Evolutionary conservation across 768 basidiomycete genomes (phyloP).

Genomic region (Mycena venus): DNA sequence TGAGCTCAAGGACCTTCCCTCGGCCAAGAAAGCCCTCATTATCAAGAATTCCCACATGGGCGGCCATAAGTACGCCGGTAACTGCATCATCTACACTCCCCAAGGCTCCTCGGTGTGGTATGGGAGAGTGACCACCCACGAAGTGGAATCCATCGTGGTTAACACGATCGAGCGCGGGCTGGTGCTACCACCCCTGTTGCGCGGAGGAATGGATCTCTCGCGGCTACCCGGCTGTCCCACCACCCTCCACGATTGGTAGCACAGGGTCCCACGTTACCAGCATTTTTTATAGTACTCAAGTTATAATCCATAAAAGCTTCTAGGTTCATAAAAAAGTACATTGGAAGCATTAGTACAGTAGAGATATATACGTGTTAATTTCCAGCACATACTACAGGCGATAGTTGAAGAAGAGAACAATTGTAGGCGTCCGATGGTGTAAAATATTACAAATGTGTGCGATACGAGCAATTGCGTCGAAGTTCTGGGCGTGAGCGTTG

Average conservation of each 20-base stretch:
- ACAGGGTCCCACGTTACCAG: background rate
- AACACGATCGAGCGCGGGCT: slow-evolving; percentile 90
- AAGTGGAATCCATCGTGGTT: slow-evolving; percentile 87
- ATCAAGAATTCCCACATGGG: slow-evolving; percentile 92
- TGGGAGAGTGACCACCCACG: slow-evolving; percentile 92
- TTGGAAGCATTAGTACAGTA: slow-evolving; percentile 22
- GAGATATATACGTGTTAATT: slow-evolving; percentile 19
- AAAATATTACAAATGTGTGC: slow-evolving; percentile 26
- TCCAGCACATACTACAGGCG: slow-evolving; percentile 27
- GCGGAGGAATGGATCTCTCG: slow-evolving; percentile 87
- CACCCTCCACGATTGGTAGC: slow-evolving; percentile 80
- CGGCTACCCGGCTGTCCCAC: slow-evolving; percentile 76
- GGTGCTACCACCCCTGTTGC: slow-evolving; percentile 79
- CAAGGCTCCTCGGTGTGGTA: slow-evolving; percentile 92
- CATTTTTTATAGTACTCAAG: background rate
- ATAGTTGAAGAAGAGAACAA: background rate
- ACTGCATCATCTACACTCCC: slow-evolving; percentile 81
- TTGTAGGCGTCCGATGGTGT: slow-evolving; percentile 1
- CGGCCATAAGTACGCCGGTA: slow-evolving; percentile 91
- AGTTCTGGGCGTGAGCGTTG: slow-evolving; percentile 7
- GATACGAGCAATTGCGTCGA: background rate
- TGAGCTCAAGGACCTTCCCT: slow-evolving; percentile 65
- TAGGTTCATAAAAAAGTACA: slow-evolving; percentile 19
- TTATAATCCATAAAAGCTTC: slow-evolving; percentile 12
- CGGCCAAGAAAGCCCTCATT: slow-evolving; percentile 81